Base-by-base conservation (phyloP, 139 green algal species). In the Chlorella sp. region DNA sequence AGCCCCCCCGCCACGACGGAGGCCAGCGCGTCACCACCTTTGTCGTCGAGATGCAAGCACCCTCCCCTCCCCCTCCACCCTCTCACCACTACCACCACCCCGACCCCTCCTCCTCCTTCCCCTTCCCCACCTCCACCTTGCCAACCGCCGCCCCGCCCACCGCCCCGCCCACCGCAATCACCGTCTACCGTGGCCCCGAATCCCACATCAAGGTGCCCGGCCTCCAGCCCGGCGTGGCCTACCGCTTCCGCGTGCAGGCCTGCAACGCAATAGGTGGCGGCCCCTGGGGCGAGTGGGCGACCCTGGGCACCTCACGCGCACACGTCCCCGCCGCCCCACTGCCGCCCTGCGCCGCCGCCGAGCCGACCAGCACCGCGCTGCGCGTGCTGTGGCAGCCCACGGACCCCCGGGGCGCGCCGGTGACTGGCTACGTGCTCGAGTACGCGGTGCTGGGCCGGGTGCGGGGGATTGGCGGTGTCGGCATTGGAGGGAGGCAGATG, bases 1-100 rank as follows among this genome's bases (percentile, higher is more conserved):
- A 74, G 1, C 49, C 75, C 1, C 85, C 88, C 1, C 42, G 31
- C 1, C 83, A 91, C 70, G 83, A 93, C 62, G 88, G 88, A n/a
- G 88, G 88, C 55, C 31, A 71, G 1, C 55, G 71, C 2, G 63
- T 93, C 5, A 80, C 42, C 17, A 32, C 31, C 50, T 92, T 89
- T 77, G 71, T 77, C 0, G 70, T 92, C 55, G 85, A 90, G 72
- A 79, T 87, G 49, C 63, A 24, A 27, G 26, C n/a, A 32, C 27
- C 35, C 29, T 50, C 5, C 49, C 3, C 23, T n/a, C n/a, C n/a
- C n/a, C n/a, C n/a, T n/a, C n/a, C n/a, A n/a, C n/a, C n/a, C n/a
- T n/a, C n/a, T n/a, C n/a, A n/a, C n/a, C n/a, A n/a, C n/a, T n/a
- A n/a, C n/a, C n/a, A n/a, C n/a, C n/a, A n/a, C n/a, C n/a, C n/a